Evolutionary conservation across 129 eudicot genomes (phyloP).

Genomic region (Calendula officinalis): DNA sequence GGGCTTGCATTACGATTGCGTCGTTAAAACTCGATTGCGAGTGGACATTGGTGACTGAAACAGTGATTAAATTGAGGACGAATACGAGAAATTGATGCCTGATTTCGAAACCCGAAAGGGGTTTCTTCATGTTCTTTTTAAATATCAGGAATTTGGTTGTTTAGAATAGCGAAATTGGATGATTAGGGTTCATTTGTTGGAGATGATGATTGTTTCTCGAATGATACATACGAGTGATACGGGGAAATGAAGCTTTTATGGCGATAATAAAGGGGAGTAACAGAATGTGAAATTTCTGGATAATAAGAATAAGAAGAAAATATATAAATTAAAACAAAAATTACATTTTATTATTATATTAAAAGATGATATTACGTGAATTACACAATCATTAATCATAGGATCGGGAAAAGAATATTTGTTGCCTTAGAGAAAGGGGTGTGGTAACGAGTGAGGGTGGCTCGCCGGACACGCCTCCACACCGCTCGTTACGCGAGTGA

Average conservation of each 20-base stretch:
- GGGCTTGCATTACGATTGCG: constrained; percentile 44
- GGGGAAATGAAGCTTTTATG: constrained; percentile 22
- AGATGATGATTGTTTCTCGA: constrained; percentile 20
- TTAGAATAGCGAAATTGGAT: neutral
- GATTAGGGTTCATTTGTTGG: constrained; percentile 25
- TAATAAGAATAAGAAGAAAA: too few species aligned
- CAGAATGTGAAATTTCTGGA: too few species aligned
- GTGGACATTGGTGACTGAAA: constrained; percentile 23
- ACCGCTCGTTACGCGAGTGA: too few species aligned
- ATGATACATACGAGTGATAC: neutral
- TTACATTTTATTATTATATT: too few species aligned
- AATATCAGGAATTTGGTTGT: neutral
- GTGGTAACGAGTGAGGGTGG: too few species aligned
- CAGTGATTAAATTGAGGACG: neutral
- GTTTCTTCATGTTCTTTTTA: constrained; percentile 15
- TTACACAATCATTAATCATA: too few species aligned
- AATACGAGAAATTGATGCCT: neutral
- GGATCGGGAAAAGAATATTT: neutral
- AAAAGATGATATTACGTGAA: too few species aligned
- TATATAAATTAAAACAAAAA: too few species aligned
- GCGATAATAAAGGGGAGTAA: constrained; percentile 9
- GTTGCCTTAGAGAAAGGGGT: too few species aligned
- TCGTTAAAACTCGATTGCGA: constrained; percentile 43
- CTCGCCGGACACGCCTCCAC: too few species aligned
- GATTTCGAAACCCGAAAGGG: constrained; percentile 18